phyloP scores from a whole-genome alignment of 148 eudicot genomes.

The Chenopodium formosanum region DNA sequence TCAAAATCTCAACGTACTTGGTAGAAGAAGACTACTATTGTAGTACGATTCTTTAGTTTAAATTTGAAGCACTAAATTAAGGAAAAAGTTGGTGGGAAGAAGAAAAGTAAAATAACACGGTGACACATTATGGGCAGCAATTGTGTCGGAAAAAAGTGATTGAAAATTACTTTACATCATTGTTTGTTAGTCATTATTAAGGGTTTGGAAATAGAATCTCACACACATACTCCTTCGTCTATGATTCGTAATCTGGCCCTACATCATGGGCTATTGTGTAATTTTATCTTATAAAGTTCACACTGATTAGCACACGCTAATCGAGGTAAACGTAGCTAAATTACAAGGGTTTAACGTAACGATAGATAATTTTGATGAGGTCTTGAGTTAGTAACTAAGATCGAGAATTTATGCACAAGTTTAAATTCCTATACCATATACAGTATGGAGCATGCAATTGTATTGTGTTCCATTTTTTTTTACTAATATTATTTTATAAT shows the following conservation, averaged over 20 bases:
- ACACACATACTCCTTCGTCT: neutral
- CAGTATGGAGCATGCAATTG: too few relatives aligned
- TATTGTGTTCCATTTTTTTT: too few relatives aligned
- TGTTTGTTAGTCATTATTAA: neutral
- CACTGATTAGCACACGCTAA: too few relatives aligned
- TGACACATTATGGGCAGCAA: neutral
- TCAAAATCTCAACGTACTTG: neutral
- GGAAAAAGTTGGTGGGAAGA: neutral
- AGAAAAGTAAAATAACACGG: neutral
- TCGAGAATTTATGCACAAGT: too few relatives aligned
- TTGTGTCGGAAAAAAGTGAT: neutral
- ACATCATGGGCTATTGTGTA: neutral
- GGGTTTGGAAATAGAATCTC: neutral
- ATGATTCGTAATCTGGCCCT: neutral
- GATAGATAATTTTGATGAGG: too few relatives aligned
- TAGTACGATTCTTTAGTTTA: neutral
- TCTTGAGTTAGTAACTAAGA: too few relatives aligned
- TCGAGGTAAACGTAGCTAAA: too few relatives aligned
- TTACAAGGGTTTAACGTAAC: too few relatives aligned
- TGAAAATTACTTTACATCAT: neutral
- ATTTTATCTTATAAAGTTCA: too few relatives aligned
- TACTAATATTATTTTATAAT: too few relatives aligned
- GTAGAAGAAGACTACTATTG: conserved; percentile 1
- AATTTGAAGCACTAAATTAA: too few relatives aligned
- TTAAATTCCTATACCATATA: too few relatives aligned